Conservation (phyloP, 2,329 filamentous ascomycete genomes). For the Ophiostoma pallidulum region DNA sequence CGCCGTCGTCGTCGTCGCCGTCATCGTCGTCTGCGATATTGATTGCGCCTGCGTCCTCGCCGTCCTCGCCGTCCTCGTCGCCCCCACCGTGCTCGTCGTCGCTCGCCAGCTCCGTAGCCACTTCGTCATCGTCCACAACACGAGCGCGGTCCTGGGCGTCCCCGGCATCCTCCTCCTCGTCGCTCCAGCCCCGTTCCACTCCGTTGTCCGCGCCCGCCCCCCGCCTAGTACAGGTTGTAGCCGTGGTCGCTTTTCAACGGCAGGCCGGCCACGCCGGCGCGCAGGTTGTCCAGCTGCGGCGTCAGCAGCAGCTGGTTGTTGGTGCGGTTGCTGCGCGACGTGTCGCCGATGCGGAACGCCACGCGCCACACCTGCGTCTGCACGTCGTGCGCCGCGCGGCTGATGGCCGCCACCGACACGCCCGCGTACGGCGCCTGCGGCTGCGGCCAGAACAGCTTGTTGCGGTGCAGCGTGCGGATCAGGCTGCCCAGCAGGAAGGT, state of each 20-base stretch:
- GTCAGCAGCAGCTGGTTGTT: conserved; percentile 15
- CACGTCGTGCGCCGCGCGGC: conserved; percentile 17
- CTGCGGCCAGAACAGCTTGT: conserved; percentile 20
- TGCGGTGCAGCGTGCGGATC: conserved; percentile 21
- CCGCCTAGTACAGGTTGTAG: conserved; percentile 21
- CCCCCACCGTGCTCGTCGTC: not conserved
- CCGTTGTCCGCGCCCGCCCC: too few relatives aligned
- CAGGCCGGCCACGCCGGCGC: conserved; percentile 20
- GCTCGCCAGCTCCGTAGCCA: not conserved
- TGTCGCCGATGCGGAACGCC: conserved; percentile 8
- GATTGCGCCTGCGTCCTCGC: not conserved
- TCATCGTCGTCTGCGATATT: not conserved
- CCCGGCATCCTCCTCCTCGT: not conserved
- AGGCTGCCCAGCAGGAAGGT: conserved; percentile 23
- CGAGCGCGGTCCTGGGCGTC: too few relatives aligned
- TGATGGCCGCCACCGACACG: conserved; percentile 20
- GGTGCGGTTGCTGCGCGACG: conserved; percentile 9
- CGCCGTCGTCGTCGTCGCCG: too few relatives aligned
- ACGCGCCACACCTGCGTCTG: conserved; percentile 18
- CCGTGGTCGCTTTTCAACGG: conserved; percentile 23
- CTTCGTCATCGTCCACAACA: not conserved
- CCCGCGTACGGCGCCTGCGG: conserved; percentile 20
- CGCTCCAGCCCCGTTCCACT: not conserved
- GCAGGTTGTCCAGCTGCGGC: conserved; percentile 14
- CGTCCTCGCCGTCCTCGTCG: not conserved